Percentiles rank a stretch among this genome's conserved stretches.
phyloP scores from a whole-genome alignment of 2,329 filamentous ascomycete species.

The Blastomyces parvus region DNA sequence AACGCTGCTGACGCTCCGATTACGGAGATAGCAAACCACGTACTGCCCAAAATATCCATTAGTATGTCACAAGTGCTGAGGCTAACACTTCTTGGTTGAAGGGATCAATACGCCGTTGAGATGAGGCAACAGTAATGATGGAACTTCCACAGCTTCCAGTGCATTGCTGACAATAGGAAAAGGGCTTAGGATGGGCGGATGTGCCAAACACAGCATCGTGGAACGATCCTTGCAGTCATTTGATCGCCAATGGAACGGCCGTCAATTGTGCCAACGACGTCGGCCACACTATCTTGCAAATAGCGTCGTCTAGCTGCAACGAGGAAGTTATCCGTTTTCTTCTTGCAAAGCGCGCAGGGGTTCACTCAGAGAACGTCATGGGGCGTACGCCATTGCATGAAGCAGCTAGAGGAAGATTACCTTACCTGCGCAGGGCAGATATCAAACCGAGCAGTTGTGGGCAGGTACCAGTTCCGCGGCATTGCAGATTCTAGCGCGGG shows the following conservation, averaged over 20 bases:
- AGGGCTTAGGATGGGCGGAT: not conserved
- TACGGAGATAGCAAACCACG: not conserved
- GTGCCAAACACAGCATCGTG: not conserved
- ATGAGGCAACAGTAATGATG: not conserved
- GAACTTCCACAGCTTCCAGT: not conserved
- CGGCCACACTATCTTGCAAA: not conserved
- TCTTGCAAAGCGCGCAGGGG: not conserved
- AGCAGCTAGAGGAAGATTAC: not conserved
- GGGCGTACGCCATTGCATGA: not conserved
- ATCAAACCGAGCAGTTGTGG: not conserved
- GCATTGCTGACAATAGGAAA: not conserved
- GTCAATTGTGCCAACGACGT: not conserved
- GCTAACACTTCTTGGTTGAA: not conserved
- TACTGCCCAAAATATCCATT: not conserved
- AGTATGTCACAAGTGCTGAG: not conserved
- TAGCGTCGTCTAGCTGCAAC: not conserved
- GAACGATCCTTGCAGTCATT: constrained; percentile 1
- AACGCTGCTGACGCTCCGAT: not conserved
- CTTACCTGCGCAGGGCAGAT: not conserved
- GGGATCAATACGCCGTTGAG: not conserved
- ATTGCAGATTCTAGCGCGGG: constrained; percentile 1
- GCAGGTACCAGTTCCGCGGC: not conserved
- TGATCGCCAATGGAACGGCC: constrained; percentile 9
- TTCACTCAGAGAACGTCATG: not conserved
- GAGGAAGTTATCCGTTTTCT: not conserved